These are phyloP conservation scores for Calonectria naviculata DNA, from an alignment of 2,329 filamentous ascomycete genomes.

Conservation along the genomic window DNA sequence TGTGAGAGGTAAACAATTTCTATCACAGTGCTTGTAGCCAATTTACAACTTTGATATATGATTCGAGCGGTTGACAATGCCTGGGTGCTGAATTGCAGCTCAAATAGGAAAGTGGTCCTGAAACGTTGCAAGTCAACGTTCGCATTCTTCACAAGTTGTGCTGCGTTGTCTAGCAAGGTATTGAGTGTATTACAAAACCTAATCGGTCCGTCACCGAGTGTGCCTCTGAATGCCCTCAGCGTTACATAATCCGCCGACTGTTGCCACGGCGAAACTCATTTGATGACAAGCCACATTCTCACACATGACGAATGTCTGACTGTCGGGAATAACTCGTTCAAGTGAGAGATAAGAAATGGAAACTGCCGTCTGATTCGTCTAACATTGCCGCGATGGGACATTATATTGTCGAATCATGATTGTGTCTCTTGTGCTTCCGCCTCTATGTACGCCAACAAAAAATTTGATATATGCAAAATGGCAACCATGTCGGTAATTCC, in stretches of 20 bases:
- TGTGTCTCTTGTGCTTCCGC: background rate
- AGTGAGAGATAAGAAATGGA: background rate
- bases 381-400: constrained; percentile 4
- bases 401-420: background rate
- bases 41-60: background rate
- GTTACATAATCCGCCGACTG: background rate
- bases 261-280: background rate
- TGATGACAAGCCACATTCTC: background rate
- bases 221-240: background rate
- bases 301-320: background rate
- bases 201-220: background rate
- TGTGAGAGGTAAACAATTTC: background rate
- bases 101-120: background rate
- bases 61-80: background rate
- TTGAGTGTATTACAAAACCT: background rate
- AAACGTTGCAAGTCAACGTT: constrained; percentile 1
- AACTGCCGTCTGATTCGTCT: background rate
- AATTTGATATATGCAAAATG: background rate
- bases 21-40: background rate
- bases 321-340: background rate
- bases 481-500: background rate
- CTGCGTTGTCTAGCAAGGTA: too few species aligned
- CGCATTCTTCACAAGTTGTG: background rate
- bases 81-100: background rate
- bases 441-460: background rate